A percentile compares a stretch with the other conserved stretches of the same genome.
Evolutionary conservation across 1,139 yeast genomes (phyloP).

Genomic region (Debaryomyces robertsiae): DNA sequence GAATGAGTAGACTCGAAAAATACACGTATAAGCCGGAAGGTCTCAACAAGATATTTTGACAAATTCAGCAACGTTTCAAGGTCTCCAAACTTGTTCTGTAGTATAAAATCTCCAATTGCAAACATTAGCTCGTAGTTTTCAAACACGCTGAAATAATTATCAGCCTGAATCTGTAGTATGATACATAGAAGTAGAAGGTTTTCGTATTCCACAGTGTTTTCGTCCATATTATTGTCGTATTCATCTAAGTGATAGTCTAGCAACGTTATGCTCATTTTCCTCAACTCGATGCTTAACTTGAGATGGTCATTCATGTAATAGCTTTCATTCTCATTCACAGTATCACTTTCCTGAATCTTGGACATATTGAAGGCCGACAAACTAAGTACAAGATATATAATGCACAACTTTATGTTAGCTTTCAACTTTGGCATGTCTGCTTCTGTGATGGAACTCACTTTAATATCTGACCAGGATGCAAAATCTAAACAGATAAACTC

Average conservation of each 20-base stretch:
- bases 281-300: slow-evolving; percentile 34
- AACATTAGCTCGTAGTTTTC: slow-evolving; percentile 47
- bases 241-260: slow-evolving; percentile 48
- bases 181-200: slow-evolving; percentile 32
- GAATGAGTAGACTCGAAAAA: slow-evolving; percentile 46
- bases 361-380: slow-evolving; percentile 30
- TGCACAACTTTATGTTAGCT: slow-evolving; percentile 27
- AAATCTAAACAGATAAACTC: slow-evolving; percentile 33
- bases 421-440: slow-evolving; percentile 16
- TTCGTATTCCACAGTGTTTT: slow-evolving; percentile 24
- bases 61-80: slow-evolving; percentile 17
- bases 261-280: slow-evolving; percentile 40
- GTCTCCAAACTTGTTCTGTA: slow-evolving; percentile 25
- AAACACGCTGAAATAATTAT: slow-evolving; percentile 40
- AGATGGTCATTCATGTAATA: slow-evolving; percentile 29
- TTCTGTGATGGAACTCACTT: slow-evolving; percentile 13
- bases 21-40: slow-evolving; percentile 32
- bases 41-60: slow-evolving; percentile 26
- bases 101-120: slow-evolving; percentile 45
- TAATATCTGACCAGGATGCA: slow-evolving; percentile 20
- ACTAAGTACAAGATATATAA: slow-evolving; percentile 31
- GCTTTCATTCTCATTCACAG: slow-evolving; percentile 9
- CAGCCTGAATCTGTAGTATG: slow-evolving; percentile 41
- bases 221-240: slow-evolving; percentile 34
- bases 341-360: slow-evolving; percentile 1